These are phyloP conservation scores for Komagataella mondaviorum DNA, from an alignment of 805 yeast genomes.

Conservation along the genomic window DNA sequence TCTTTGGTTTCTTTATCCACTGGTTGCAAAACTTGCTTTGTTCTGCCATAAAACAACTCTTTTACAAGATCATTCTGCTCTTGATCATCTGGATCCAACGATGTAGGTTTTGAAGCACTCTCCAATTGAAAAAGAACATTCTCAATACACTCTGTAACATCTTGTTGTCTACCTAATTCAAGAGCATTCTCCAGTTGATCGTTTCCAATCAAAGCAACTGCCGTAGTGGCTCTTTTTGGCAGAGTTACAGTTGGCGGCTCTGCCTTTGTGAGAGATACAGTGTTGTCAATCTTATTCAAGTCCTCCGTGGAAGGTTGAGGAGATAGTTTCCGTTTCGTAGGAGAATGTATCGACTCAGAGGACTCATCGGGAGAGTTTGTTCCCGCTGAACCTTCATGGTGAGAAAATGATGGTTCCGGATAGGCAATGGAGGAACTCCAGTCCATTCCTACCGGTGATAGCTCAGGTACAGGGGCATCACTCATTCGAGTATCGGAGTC, in stretches of 20 bases:
- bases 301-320: neutral
- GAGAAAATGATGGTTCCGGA: neutral
- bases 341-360: neutral
- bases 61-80: slow-evolving; percentile 82
- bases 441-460: neutral
- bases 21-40: slow-evolving; percentile 63
- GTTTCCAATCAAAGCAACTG: slow-evolving; percentile 20
- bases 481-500: neutral
- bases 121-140: slow-evolving; percentile 87
- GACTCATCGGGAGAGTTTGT: neutral
- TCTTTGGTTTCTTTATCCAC: slow-evolving; percentile 17
- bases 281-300: neutral
- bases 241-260: neutral
- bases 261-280: neutral
- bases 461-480: neutral
- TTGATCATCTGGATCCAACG: slow-evolving; percentile 46
- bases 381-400: neutral
- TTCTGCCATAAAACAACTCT: slow-evolving; percentile 71
- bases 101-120: slow-evolving; percentile 64
- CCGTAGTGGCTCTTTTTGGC: neutral
- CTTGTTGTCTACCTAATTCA: slow-evolving; percentile 87
- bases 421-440: neutral
- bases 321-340: neutral
- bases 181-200: slow-evolving; percentile 65
- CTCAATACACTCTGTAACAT: slow-evolving; percentile 94